Conservation (phyloP, 768 basidiomycete species). For the Leucosporidium creatinivorum region DNA sequence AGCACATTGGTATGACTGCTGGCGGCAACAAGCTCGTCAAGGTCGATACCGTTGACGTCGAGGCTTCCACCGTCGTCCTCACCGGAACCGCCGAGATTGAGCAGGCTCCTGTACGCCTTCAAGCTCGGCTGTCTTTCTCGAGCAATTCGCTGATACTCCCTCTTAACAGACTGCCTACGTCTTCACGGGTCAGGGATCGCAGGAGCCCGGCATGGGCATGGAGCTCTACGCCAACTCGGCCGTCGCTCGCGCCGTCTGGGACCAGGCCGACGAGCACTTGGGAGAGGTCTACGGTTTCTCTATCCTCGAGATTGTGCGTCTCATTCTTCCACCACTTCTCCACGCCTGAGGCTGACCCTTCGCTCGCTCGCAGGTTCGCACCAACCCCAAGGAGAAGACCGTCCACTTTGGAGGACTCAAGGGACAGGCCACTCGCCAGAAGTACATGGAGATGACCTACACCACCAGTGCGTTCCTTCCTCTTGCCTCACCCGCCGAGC, state of each 20-base stretch:
- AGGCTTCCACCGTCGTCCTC: conserved; percentile 80
- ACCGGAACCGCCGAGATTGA: conserved; percentile 87
- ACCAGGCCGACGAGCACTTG: conserved; percentile 86
- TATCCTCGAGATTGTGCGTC: conserved; percentile 87
- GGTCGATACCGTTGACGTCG: conserved; percentile 69
- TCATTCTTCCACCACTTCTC: no score
- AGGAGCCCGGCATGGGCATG: conserved; percentile 99
- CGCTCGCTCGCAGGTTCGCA: conserved; percentile 9
- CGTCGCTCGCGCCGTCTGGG: conserved; percentile 95
- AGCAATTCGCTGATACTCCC: neutral
- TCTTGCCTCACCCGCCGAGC: neutral
- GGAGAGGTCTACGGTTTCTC: conserved; percentile 96
- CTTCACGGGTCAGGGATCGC: conserved; percentile 97
- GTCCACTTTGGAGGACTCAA: conserved; percentile 99
- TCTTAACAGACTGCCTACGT: conserved; percentile 70
- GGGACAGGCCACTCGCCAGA: conserved; percentile 92
- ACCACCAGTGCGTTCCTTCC: conserved; percentile 55
- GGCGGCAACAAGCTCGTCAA: conserved; percentile 88
- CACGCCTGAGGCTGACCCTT: neutral
- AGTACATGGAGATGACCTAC: conserved; percentile 99
- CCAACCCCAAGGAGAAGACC: conserved; percentile 91
- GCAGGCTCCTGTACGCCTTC: conserved; percentile 52
- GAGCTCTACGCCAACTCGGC: conserved; percentile 88
- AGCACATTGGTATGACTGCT: conserved; percentile 75
- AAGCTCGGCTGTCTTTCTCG: neutral